Base-by-base conservation (phyloP, 352 stramenopile genomes). In the Phytophthora podocarpi region DNA sequence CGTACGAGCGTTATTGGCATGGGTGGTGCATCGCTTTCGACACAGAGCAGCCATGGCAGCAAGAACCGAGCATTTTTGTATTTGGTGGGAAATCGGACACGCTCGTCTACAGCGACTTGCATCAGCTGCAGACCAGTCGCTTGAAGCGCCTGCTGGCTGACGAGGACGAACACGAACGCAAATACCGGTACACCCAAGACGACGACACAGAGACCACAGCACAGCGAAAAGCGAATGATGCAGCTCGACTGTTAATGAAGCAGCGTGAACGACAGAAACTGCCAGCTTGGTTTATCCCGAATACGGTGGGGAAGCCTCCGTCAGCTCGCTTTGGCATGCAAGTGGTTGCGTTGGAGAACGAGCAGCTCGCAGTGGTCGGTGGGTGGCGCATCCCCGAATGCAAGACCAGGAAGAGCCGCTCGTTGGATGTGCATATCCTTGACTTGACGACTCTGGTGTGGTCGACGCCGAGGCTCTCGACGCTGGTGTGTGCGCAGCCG, bases 51-150 rank as follows among this genome's bases (percentile, higher is more conserved):
- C 36, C 30, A 12, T 72, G 63, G 63, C 48, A 51, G 9, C 56
- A 63, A 53, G 56, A 75, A 9, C 56, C 55, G 21, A 74, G 68
- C 13, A 49, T 90, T 18, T 88, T 81, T 56, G 30, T 88, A 15
- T 87, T 90, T 56, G 80, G 78, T 15, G 80, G 80, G n/a, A 88
- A 84, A 46, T 87, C 80, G 0, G 80, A 90, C 11, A 64, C 71
- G 11, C 37, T 82, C 8, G 66, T 82, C 12, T 78, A 80, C 39
- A 69, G 69, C 7, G 77, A 89, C n/a, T 45, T 90, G 16, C 69
- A 83, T 52, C 64, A 75, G 21, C 47, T 90, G 2, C 50, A 58
- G 32, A 63, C 64, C 12, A 27, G 21, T 1, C 43, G 40, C 21
- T 56, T 68, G 34, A 64, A 68, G 26, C 45, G 37, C 4, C 23